Evolutionary conservation across 495 filamentous ascomycete species (phyloP), one percentile per base, ranked within the genome.

Genomic region (Evansstolkia leycettana): DNA sequence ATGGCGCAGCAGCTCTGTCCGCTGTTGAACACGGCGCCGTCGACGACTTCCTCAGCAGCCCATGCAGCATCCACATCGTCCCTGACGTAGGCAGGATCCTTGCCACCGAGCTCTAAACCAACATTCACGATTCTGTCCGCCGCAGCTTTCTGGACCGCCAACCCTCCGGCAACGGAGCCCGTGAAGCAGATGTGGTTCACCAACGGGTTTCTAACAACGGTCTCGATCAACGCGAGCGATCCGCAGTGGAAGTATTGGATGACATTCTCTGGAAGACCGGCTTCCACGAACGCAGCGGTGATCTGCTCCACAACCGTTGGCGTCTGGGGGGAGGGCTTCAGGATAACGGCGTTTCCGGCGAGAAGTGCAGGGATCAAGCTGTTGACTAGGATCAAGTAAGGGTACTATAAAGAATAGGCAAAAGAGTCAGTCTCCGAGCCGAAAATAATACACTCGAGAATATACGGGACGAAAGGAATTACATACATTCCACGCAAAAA

Each of bases 401-500:
- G 88, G 50, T 95, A 95, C 85, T 93, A 48, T 8, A 26, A n/a
- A n/a, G n/a, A n/a, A n/a, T n/a, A n/a, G n/a, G n/a, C n/a, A n/a
- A n/a, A n/a, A n/a, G n/a, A n/a, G n/a, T n/a, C n/a, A n/a, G n/a
- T n/a, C n/a, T n/a, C n/a, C n/a, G n/a, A n/a, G n/a, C n/a, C n/a
- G n/a, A n/a, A n/a, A n/a, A n/a, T n/a, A n/a, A n/a, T n/a, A n/a
- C n/a, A n/a, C n/a, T n/a, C n/a, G n/a, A n/a, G n/a, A n/a, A n/a
- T n/a, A n/a, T n/a, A n/a, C n/a, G n/a, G n/a, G n/a, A n/a, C 17
- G 23, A 12, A 25, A 31, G 33, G 34, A 33, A 69, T 81, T 57
- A n/a, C n/a, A n/a, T 58, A 87, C 85, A 55, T 95, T 95, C 88
- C 88, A 95, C 9, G 88, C 82, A 60, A 95, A 94, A 37, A 95